A percentile compares a stretch with the other conserved stretches of the same genome.
phyloP scores from a whole-genome alignment of 352 stramenopile species.

The Discostella stelligera region DNA sequence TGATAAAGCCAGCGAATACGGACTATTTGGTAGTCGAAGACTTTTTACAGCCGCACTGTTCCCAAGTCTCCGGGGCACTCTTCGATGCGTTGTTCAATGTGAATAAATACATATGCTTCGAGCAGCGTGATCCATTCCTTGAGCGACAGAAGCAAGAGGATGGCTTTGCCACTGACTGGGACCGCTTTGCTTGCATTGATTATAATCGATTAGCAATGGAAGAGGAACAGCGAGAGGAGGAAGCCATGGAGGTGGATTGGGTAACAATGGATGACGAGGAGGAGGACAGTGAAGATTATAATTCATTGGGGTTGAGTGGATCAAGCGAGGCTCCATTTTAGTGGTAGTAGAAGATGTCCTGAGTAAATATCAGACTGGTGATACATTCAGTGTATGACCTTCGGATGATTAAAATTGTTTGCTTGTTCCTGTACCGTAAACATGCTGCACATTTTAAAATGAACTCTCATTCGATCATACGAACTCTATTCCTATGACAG shows the following conservation, averaged over 20 bases:
- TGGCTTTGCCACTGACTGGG: constrained; percentile 92
- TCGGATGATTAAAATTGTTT: too few relatives aligned
- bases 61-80: constrained; percentile 91
- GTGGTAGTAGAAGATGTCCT: background rate
- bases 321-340: constrained; percentile 65
- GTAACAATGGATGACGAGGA: constrained; percentile 77
- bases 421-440: too few relatives aligned
- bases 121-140: constrained; percentile 96
- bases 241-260: constrained; percentile 83
- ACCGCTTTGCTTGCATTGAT: constrained; percentile 95
- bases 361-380: too few relatives aligned
- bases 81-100: constrained; percentile 99
- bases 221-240: constrained; percentile 90
- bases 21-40: constrained; percentile 75
- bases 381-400: too few relatives aligned
- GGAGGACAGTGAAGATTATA: constrained; percentile 55
- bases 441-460: too few relatives aligned
- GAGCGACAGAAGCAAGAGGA: constrained; percentile 91
- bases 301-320: constrained; percentile 51
- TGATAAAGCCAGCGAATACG: constrained; percentile 79
- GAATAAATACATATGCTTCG: constrained; percentile 99
- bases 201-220: constrained; percentile 96
- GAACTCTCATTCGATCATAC: too few relatives aligned
- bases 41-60: constrained; percentile 82
- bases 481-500: too few relatives aligned